Conservation (phyloP, 2,329 filamentous ascomycete genomes). For the Xylariaceae sp. region DNA sequence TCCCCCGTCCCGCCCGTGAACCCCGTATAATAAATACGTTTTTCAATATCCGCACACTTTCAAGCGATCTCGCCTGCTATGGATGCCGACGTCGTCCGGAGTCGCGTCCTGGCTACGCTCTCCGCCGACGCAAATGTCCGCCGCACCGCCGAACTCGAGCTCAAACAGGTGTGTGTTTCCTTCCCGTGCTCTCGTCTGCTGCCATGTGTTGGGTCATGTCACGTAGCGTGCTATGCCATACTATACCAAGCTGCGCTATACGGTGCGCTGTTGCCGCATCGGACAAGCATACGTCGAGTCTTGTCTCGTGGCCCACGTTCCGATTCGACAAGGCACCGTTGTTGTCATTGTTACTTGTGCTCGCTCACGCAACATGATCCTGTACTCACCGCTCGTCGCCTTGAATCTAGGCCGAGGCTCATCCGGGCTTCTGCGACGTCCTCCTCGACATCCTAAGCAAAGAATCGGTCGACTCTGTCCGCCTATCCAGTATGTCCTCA, state of each 20-base stretch:
- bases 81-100: conserved; percentile 71
- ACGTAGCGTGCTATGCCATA: too few relatives aligned
- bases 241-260: conserved; percentile 8
- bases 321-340: too few relatives aligned
- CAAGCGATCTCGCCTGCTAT: conserved; percentile 42
- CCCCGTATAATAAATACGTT: neutral
- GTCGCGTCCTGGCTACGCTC: conserved; percentile 73
- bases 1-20: too few relatives aligned
- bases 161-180: conserved; percentile 65
- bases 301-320: conserved; percentile 14
- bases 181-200: neutral
- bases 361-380: neutral
- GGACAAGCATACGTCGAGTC: conserved; percentile 2
- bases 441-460: conserved; percentile 85
- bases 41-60: conserved; percentile 1
- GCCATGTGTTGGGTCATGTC: neutral
- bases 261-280: conserved; percentile 17
- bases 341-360: too few relatives aligned
- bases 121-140: conserved; percentile 70
- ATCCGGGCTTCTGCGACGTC: conserved; percentile 84
- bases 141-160: conserved; percentile 72
- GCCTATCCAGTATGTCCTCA: conserved; percentile 73
- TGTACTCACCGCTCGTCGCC: conserved; percentile 11
- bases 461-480: conserved; percentile 80
- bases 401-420: conserved; percentile 70